Conservation (phyloP, 1,284 basidiomycete genomes). For the Schizophyllum commune region DNA sequence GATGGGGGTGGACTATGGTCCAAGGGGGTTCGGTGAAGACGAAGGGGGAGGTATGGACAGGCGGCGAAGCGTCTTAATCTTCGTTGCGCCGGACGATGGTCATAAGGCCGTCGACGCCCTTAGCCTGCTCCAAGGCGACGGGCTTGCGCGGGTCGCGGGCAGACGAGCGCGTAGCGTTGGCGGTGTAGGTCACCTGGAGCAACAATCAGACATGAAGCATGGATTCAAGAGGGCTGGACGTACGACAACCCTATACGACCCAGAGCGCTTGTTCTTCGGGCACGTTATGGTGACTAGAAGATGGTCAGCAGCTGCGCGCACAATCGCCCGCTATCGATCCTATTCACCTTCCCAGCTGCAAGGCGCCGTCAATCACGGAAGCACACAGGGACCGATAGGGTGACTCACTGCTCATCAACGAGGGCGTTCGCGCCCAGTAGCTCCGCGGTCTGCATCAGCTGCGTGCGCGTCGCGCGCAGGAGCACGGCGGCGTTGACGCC, state of each 20-base stretch:
- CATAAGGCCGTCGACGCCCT: constrained; percentile 57
- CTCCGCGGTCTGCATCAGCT: constrained; percentile 46
- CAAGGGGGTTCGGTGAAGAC: too few species aligned
- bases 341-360: constrained; percentile 8
- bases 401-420: constrained; percentile 59
- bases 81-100: constrained; percentile 43
- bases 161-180: constrained; percentile 39
- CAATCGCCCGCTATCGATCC: not conserved
- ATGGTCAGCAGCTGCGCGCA: not conserved
- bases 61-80: not conserved
- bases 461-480: constrained; percentile 43
- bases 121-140: constrained; percentile 43
- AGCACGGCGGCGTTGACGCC: constrained; percentile 56
- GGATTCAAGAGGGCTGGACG: constrained; percentile 12
- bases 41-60: too few species aligned
- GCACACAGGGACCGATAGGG: not conserved
- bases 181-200: constrained; percentile 52
- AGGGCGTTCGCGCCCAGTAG: constrained; percentile 49
- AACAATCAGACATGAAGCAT: constrained; percentile 2
- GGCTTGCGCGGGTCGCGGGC: constrained; percentile 41
- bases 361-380: not conserved
- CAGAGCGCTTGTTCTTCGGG: constrained; percentile 40
- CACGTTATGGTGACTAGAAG: constrained; percentile 41
- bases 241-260: constrained; percentile 55
- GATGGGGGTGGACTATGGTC: too few species aligned